phyloP scores from a whole-genome alignment of 1,284 basidiomycete species.

The Trichosporon sp. region DNA sequence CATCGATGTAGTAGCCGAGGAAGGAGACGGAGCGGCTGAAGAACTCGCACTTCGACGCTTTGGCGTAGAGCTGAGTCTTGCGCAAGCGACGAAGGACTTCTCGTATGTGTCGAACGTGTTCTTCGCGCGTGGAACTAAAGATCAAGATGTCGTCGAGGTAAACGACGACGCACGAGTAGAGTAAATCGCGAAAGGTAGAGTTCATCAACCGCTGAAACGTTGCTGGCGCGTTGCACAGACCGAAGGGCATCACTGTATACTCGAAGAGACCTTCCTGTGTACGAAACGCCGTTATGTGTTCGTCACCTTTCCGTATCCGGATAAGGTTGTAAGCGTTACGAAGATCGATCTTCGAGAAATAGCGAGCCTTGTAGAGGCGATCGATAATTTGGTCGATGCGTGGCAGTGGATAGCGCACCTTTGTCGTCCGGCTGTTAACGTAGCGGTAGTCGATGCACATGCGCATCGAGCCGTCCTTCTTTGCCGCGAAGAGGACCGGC shows the following conservation, averaged over 20 bases:
- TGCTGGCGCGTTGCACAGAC: constrained; percentile 46
- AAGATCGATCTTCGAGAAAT: constrained; percentile 43
- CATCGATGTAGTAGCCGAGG: constrained; percentile 33
- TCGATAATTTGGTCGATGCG: constrained; percentile 27
- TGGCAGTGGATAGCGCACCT: constrained; percentile 27
- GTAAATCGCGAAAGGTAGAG: constrained; percentile 26
- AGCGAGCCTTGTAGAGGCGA: constrained; percentile 28
- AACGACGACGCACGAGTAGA: constrained; percentile 33
- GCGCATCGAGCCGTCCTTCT: constrained; percentile 11
- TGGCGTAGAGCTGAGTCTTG: constrained; percentile 41
- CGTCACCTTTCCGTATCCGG: constrained; percentile 27
- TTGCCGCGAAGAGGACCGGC: constrained; percentile 14
- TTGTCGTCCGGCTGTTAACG: constrained; percentile 27
- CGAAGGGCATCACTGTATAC: constrained; percentile 48
- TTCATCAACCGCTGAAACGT: constrained; percentile 44
- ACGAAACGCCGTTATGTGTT: constrained; percentile 46
- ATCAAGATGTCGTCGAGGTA: constrained; percentile 47
- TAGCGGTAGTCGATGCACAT: constrained; percentile 18
- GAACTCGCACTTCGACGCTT: constrained; percentile 49
- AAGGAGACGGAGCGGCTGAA: constrained; percentile 36
- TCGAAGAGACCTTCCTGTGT: constrained; percentile 43
- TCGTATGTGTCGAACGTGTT: constrained; percentile 30
- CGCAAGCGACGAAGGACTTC: constrained; percentile 47
- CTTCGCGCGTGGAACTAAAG: constrained; percentile 49
- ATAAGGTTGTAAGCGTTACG: constrained; percentile 36